Conservation (phyloP, 805 yeast genomes). For the Kuraishia borneana region DNA sequence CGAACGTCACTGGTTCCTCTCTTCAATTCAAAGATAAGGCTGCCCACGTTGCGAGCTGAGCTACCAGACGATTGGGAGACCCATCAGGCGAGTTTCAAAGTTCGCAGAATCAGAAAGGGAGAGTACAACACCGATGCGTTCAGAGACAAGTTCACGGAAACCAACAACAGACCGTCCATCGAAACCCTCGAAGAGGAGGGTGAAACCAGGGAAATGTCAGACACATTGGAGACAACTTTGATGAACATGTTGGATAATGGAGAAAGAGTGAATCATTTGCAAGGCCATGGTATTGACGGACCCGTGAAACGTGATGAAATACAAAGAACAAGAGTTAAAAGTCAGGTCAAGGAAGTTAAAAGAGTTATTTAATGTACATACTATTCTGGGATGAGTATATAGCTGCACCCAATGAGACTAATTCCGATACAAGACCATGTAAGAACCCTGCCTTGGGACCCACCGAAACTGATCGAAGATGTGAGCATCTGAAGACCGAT, state of each 20-base stretch:
- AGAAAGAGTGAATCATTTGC: conserved; percentile 2
- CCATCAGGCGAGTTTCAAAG: conserved; percentile 1
- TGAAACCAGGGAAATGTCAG: neutral
- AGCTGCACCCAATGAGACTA: conserved; percentile 37
- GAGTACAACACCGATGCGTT: neutral
- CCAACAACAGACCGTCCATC: neutral
- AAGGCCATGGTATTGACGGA: conserved; percentile 1
- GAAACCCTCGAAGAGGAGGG: neutral
- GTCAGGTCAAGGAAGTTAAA: neutral
- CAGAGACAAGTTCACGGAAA: neutral
- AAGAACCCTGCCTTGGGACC: conserved; percentile 47
- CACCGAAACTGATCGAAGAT: conserved; percentile 72
- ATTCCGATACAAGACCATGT: conserved; percentile 55
- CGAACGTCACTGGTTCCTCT: neutral
- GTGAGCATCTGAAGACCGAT: conserved; percentile 82
- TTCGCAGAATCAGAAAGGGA: neutral
- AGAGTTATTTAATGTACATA: neutral
- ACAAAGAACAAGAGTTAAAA: neutral
- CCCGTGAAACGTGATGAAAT: conserved; percentile 1
- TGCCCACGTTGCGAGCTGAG: conserved; percentile 2
- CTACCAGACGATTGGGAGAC: conserved; percentile 3
- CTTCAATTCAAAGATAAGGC: neutral
- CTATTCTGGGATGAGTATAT: conserved; percentile 17
- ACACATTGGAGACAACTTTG: conserved; percentile 1
- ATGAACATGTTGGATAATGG: conserved; percentile 3